Evolutionary conservation across 306 rosid genomes (phyloP).

Genomic region (Glycyrrhiza uralensis): DNA sequence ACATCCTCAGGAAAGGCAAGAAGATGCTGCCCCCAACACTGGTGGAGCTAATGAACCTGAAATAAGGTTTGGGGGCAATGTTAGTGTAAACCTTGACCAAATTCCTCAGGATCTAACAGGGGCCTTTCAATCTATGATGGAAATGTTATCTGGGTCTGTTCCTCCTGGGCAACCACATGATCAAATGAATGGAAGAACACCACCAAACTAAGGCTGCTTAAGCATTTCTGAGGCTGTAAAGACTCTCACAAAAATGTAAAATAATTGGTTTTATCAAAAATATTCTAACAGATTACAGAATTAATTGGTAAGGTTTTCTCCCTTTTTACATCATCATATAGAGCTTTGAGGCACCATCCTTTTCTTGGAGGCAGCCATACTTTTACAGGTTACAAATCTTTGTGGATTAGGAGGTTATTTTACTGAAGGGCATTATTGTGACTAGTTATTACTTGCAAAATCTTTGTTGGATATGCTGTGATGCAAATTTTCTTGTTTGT

Average conservation of each 20-base stretch:
- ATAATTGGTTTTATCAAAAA: background rate
- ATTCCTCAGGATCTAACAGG: conserved; percentile 66
- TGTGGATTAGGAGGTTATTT: background rate
- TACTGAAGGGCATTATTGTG: background rate
- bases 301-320: background rate
- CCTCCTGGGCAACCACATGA: conserved; percentile 47
- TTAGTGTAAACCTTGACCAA: conserved; percentile 54
- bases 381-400: background rate
- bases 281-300: background rate
- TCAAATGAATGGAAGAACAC: conserved; percentile 41
- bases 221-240: conserved; percentile 16
- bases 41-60: conserved; percentile 44
- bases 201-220: conserved; percentile 46
- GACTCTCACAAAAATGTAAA: conserved; percentile 3
- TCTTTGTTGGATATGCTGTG: background rate
- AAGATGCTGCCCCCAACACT: conserved; percentile 17
- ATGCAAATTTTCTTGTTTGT: background rate
- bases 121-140: conserved; percentile 64
- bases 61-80: conserved; percentile 44
- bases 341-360: background rate
- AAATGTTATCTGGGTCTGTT: conserved; percentile 56
- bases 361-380: background rate
- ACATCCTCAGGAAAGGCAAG: conserved; percentile 41
- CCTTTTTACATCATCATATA: background rate
- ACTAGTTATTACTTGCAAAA: background rate